phyloP scores from a whole-genome alignment of 164 flowering plant species.

The Tetracentron sinense region DNA sequence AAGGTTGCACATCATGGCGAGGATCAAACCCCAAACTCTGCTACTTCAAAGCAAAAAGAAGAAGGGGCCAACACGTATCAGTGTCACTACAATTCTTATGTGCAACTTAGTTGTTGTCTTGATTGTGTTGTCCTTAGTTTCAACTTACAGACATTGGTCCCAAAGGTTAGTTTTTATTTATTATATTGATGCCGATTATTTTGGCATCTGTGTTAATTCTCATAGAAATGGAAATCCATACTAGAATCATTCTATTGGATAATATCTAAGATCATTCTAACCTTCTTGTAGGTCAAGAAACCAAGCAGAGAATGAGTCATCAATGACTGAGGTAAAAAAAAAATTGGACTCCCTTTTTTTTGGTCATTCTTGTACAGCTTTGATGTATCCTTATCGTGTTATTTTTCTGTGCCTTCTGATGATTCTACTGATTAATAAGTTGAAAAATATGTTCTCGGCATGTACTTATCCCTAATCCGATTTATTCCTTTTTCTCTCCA shows the following conservation, averaged over 20 bases:
- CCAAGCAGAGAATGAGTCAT: conserved; percentile 17
- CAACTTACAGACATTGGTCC: conserved; percentile 66
- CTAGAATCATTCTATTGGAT: neutral
- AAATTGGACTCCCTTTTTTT: too few relatives aligned
- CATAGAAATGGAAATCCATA: neutral
- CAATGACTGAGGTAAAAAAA: conserved; percentile 42
- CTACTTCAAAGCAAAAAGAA: conserved; percentile 79
- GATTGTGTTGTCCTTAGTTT: conserved; percentile 49
- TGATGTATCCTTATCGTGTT: neutral
- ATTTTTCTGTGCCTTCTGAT: neutral
- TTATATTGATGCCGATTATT: neutral
- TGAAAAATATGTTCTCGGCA: too few relatives aligned
- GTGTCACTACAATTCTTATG: conserved; percentile 47
- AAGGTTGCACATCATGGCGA: conserved; percentile 45
- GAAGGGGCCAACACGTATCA: conserved; percentile 63
- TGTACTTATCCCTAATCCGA: too few relatives aligned
- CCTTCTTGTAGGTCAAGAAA: conserved; percentile 32
- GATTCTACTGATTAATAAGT: neutral
- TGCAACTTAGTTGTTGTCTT: conserved; percentile 48
- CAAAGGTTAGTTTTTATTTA: conserved; percentile 35
- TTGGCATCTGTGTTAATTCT: neutral
- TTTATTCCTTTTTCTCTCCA: neutral
- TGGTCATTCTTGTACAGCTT: neutral
- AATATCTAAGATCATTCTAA: conserved; percentile 1
- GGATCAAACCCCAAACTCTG: conserved; percentile 81